Evolutionary conservation across 78 protist species (phyloP), one percentile per base, ranked within the genome.

Genomic region (Pelomyxa schiedti): DNA sequence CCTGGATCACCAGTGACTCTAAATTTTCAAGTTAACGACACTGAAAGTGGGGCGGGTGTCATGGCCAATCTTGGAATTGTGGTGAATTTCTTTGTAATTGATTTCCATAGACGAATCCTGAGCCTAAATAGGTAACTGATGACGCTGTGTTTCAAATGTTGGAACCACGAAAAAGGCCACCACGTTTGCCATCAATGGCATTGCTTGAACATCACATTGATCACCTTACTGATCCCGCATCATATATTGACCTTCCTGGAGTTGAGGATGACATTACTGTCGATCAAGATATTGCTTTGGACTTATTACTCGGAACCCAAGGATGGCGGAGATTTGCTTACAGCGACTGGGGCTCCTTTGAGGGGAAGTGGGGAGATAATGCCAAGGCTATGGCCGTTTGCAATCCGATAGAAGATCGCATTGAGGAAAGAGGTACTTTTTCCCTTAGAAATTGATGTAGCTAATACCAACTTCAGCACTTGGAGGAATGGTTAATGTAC

Each of bases 111-210:
- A n/a, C n/a, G n/a, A n/a, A n/a, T n/a, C n/a, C n/a, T n/a, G n/a
- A n/a, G n/a, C n/a, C n/a, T n/a, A n/a, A n/a, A n/a, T n/a, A n/a
- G 58, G 81, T 77, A 8, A 67, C 81, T 30, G 81, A 77, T 7
- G 81, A 77, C 4, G 36, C 81, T 1, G 81, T 74, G 39, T 38
- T 71, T 4, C 16, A 40, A 1, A 38, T 4, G n/a, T 7, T 67
- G 5, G 81, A 77, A 43, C 24, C 6, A 3, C 16, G 81, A 4
- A 43, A 52, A 38, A 40, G 81, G 40, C 43, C 81, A 1, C 80
- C 81, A 22, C 2, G 80, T 29, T 32, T 77, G 8, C 81, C 75
- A 4, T 52, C 0, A 8, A 74, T 75, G 79, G 67, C 36, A 26
- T 74, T 24, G 38, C 22, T 77, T 0, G 81, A 74, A 28, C 53